A percentile compares a stretch with the other conserved stretches of the same genome.
These are phyloP conservation scores for Neckera pumila DNA, from an alignment of 225 moss, liverwort and hornwort genomes.

Conservation along the genomic window DNA sequence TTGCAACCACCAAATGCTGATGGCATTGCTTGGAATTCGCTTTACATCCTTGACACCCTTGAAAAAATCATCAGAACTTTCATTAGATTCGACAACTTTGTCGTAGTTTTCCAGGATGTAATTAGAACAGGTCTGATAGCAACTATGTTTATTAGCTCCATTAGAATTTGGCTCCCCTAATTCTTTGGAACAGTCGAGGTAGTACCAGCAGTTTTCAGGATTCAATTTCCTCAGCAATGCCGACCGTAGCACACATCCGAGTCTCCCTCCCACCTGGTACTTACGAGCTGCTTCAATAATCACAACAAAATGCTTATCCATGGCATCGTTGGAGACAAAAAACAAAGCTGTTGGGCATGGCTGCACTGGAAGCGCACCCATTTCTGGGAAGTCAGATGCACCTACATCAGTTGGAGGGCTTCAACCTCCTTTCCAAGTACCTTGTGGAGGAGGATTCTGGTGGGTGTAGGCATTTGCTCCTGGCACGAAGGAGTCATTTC, in stretches of 20 bases:
- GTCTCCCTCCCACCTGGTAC: not conserved
- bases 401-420: constrained; percentile 72
- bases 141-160: not conserved
- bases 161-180: not conserved
- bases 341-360: constrained; percentile 8
- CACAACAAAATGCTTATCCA: not conserved
- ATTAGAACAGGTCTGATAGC: too few relatives aligned
- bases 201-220: not conserved
- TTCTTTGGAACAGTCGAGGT: not conserved
- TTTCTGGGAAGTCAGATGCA: constrained; percentile 44
- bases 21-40: not conserved
- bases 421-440: constrained; percentile 53
- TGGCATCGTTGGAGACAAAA: constrained; percentile 5
- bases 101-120: not conserved
- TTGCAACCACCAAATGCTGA: not conserved
- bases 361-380: constrained; percentile 42
- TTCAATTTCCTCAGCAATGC: not conserved
- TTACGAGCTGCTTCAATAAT: not conserved
- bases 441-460: constrained; percentile 62
- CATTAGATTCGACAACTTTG: not conserved
- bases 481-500: constrained; percentile 83
- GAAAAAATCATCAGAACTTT: not conserved
- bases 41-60: not conserved
- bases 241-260: not conserved
- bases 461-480: constrained; percentile 93